Conservation (phyloP, 495 filamentous ascomycete genomes). For the Physcia stellaris region DNA sequence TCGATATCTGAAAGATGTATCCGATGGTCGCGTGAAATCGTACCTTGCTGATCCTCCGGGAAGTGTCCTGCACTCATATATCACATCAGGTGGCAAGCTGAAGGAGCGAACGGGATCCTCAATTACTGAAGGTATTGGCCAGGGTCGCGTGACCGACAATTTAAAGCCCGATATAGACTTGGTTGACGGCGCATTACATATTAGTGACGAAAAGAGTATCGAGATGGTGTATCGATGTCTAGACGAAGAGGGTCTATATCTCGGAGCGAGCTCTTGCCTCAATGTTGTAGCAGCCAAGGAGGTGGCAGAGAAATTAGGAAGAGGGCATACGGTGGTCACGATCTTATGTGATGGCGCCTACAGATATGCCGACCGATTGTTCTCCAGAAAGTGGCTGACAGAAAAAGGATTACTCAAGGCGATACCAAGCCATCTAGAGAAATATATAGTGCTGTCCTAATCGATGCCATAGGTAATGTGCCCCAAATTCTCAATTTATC, state of each 20-base stretch:
- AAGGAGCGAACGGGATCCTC: conserved; percentile 69
- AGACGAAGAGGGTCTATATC: conserved; percentile 90
- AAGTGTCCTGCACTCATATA: conserved; percentile 81
- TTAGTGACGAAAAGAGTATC: conserved; percentile 86
- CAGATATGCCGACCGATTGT: conserved; percentile 85
- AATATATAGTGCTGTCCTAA: conserved; percentile 87
- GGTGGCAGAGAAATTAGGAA: conserved; percentile 79
- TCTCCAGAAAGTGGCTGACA: conserved; percentile 77
- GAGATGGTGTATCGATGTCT: conserved; percentile 97
- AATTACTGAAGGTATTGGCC: conserved; percentile 96
- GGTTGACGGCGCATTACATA: conserved; percentile 73
- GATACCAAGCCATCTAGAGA: conserved; percentile 75
- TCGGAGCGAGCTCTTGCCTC: conserved; percentile 84
- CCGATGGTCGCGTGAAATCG: conserved; percentile 68
- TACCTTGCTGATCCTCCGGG: conserved; percentile 92
- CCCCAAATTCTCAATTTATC: too few relatives aligned
- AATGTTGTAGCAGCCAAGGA: conserved; percentile 95
- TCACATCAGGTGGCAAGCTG: conserved; percentile 71
- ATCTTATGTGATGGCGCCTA: conserved; percentile 92
- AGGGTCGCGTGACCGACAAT: conserved; percentile 94
- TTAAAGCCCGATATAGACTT: conserved; percentile 71
- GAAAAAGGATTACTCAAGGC: conserved; percentile 68
- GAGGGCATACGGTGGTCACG: conserved; percentile 84
- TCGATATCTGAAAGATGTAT: conserved; percentile 72
- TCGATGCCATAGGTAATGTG: too few relatives aligned